Conservation (phyloP, 331 rosid genomes). For the Acacia pycnantha region DNA sequence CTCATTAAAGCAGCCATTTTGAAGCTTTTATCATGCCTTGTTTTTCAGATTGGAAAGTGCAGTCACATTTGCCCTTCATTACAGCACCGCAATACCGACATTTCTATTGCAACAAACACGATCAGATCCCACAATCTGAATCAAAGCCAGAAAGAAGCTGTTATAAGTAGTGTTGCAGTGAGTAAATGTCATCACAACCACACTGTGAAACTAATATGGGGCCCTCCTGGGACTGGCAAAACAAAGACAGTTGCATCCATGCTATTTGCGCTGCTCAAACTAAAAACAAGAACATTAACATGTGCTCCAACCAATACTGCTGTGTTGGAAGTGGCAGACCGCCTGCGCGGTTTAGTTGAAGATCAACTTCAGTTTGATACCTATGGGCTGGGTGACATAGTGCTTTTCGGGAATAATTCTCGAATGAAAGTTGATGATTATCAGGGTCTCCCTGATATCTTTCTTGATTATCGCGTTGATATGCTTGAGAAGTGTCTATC, state of each 20-base stretch:
- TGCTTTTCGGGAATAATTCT: constrained; percentile 33
- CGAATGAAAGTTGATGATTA: constrained; percentile 38
- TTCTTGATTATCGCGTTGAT: constrained; percentile 29
- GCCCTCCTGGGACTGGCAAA: constrained; percentile 77
- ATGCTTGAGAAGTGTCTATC: constrained; percentile 15
- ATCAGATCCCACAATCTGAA: constrained; percentile 41
- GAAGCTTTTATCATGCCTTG: not conserved
- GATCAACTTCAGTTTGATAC: constrained; percentile 1
- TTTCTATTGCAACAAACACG: not conserved
- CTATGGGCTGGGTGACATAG: constrained; percentile 42
- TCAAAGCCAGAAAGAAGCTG: constrained; percentile 43
- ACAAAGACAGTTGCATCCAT: constrained; percentile 49
- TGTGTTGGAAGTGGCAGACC: constrained; percentile 26
- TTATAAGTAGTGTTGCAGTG: constrained; percentile 35
- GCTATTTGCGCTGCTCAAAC: constrained; percentile 31
- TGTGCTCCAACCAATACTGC: constrained; percentile 56
- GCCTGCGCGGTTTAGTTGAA: constrained; percentile 13
- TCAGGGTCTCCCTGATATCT: constrained; percentile 21
- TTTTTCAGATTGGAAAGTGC: constrained; percentile 36
- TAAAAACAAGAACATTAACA: constrained; percentile 33
- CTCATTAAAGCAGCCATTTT: not conserved
- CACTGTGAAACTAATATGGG: constrained; percentile 53
- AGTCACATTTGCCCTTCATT: constrained; percentile 27
- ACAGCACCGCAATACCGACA: not conserved
- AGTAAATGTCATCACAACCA: constrained; percentile 34